Base-by-base conservation (phyloP, 2,329 filamentous ascomycete species). In the Beauveria caledonica region DNA sequence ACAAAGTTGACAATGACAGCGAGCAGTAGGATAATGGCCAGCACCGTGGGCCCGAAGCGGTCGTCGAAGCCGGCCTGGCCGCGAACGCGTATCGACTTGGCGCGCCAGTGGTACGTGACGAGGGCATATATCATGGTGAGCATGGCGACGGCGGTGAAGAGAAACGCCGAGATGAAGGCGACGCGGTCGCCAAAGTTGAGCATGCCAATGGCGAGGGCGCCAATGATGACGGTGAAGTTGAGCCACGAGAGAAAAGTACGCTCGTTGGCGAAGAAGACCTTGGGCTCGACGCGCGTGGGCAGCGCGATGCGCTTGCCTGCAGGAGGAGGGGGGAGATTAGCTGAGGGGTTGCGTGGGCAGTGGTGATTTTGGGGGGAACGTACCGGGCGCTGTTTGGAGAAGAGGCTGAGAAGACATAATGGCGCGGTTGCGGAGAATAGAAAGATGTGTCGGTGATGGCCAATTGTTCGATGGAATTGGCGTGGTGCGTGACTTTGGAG, bases 241-340 rank as follows among this genome's bases (percentile, higher is more conserved):
- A 99, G 90, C 94, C 94, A 99, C 76, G 92, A 96, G 71, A 99
- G 86, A 75, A 99, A 99, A 64, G 94, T 99, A 65, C 94, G 91
- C 79, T 99, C 94, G 82, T 99, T 99, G 78, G 94, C 94, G 82
- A 99, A 99, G 86, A 97, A 99, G 80, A 99, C 94, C 78, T 99
- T 99, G 69, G 94, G 94, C 77, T 99, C 94, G 76, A 99, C 93
- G 67, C 94, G 92, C 63, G 93, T 97, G 61, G 94, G 94, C 65
- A 99, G 90, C 70, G 94, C 93, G 73, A 99, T 97, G 73, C 93
- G 91, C 80, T 99, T 99, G 83, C 93, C 93, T 96, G 69, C 17
- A 17, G 21, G 48, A 33, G 36, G 39, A 63, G 69, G 63, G 68
- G 15, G 33, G 3, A 52, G 15, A 29, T 44, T 56, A 51, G 45